Evolutionary conservation across 2,329 filamentous ascomycete species (phyloP), one percentile per base, ranked within the genome.

Genomic region (Mollisia scopiformis): DNA sequence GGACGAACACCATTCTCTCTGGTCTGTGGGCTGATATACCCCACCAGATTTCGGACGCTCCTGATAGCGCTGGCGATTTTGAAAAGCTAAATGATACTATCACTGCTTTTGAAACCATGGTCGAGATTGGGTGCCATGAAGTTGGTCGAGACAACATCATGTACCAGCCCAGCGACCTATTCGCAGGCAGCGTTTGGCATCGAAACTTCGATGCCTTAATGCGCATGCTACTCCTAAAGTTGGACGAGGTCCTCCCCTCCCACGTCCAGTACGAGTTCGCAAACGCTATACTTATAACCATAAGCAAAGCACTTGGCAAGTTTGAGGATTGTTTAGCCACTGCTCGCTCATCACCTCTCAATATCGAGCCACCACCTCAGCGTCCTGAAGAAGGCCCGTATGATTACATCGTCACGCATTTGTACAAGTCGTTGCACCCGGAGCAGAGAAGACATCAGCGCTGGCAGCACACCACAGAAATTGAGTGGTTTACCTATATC

Each of bases 21-120:
- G 63, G 59, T 3, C 67, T 74, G n/a, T 54, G 70, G 23, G 57
- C 58, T 6, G 63, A 57, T 19, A 57, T 74, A 2, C 71, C 72
- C 3, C 53, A 64, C 11, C 47, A 43, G 6, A 16, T 71, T 25
- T 1, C 54, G 59, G 3, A 31, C 50, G 7, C 49, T 57, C 4
- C 13, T 3, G 25, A 47, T 4, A 14, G 10, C 11, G 31, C 28
- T 16, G 49, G 51, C 19, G 31, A 50, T 11, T 47, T 47, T 11
- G 33, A 46, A 37, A 35, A 37, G 16, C 61, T 67, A 19, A 23
- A 69, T 1, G 59, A 62, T 3, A 41, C 65, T 6, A 55, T 67
- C n/a, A 47, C 41, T n/a, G 25, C 61, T 27, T 51, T 72, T 2
- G 59, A 71, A 8, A 57, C 63, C 14, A 31, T 72, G 14, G 56